A percentile compares a stretch with the other conserved stretches of the same genome.
phyloP scores from a whole-genome alignment of 805 yeast species.

The Hanseniaspora osmophila region DNA sequence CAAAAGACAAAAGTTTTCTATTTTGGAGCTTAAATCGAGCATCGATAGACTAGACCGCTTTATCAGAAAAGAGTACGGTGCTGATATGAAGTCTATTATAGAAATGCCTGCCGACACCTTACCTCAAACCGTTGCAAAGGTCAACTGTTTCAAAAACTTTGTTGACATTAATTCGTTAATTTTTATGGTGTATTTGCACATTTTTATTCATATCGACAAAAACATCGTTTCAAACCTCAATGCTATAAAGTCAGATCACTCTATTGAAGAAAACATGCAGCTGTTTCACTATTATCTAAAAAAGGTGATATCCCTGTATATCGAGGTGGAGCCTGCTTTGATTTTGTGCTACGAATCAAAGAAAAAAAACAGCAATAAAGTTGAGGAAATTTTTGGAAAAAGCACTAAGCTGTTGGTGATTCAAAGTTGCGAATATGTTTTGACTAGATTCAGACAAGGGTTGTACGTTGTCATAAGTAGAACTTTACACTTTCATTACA shows the following conservation, averaged over 20 bases:
- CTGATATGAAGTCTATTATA: slow-evolving; percentile 16
- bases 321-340: slow-evolving; percentile 11
- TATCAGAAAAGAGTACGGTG: slow-evolving; percentile 22
- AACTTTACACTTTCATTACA: slow-evolving; percentile 17
- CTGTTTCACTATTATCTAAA: slow-evolving; percentile 15
- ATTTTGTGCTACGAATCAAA: slow-evolving; percentile 5
- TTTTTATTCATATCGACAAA: slow-evolving; percentile 12
- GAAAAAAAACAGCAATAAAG: neutral
- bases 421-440: slow-evolving; percentile 9
- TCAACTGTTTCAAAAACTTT: slow-evolving; percentile 17
- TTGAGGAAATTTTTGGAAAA: slow-evolving; percentile 9
- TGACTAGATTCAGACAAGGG: slow-evolving; percentile 7
- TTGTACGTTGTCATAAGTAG: slow-evolving; percentile 17
- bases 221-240: slow-evolving; percentile 4
- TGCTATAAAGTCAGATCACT: slow-evolving; percentile 8
- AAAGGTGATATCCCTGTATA: slow-evolving; percentile 9
- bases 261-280: slow-evolving; percentile 11
- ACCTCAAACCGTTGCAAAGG: slow-evolving; percentile 12
- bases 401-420: slow-evolving; percentile 9
- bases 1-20: slow-evolving; percentile 25
- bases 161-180: slow-evolving; percentile 16
- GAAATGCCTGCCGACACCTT: slow-evolving; percentile 11
- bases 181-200: slow-evolving; percentile 14
- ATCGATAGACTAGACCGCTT: slow-evolving; percentile 26
- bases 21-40: slow-evolving; percentile 25